Conservation (phyloP, 2,329 filamentous ascomycete species). For the Nemania sp. region DNA sequence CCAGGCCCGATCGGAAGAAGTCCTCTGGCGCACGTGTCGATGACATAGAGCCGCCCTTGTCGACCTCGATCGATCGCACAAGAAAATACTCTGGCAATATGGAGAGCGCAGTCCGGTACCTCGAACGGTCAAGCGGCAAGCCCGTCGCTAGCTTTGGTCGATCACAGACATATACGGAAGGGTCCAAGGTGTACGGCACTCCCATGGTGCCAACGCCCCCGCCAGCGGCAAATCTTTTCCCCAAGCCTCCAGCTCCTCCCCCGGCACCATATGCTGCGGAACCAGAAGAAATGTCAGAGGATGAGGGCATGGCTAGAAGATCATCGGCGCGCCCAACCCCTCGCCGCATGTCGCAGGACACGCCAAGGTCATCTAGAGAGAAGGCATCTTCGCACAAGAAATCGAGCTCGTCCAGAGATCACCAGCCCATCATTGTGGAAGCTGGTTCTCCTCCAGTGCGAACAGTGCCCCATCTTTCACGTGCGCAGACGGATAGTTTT, state of each 20-base stretch:
- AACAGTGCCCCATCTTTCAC: slow-evolving; percentile 24
- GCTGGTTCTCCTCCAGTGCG: slow-evolving; percentile 19
- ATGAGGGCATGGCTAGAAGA: slow-evolving; percentile 34
- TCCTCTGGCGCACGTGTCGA: slow-evolving; percentile 36
- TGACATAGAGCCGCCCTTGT: slow-evolving; percentile 18
- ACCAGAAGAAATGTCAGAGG: slow-evolving; percentile 29
- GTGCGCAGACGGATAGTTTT: slow-evolving; percentile 34
- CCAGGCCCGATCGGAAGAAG: slow-evolving; percentile 36
- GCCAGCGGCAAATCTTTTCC: slow-evolving; percentile 32
- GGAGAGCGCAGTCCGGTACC: slow-evolving; percentile 36
- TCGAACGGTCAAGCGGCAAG: slow-evolving; percentile 35
- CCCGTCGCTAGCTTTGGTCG: slow-evolving; percentile 20
- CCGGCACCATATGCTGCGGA: slow-evolving; percentile 28
- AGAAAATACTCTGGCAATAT: slow-evolving; percentile 35
- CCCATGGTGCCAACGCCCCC: slow-evolving; percentile 41
- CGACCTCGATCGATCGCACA: slow-evolving; percentile 15
- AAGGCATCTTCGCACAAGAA: slow-evolving; percentile 38
- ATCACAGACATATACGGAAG: slow-evolving; percentile 33
- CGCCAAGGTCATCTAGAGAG: slow-evolving; percentile 35
- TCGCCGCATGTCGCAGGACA: slow-evolving; percentile 38
- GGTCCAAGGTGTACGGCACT: slow-evolving; percentile 22
- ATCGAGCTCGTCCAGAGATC: slow-evolving; percentile 27
- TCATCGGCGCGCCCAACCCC: slow-evolving; percentile 29
- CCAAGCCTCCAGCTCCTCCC: slow-evolving; percentile 28
- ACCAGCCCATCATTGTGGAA: slow-evolving; percentile 32